phyloP scores from a whole-genome alignment of 2,329 filamentous ascomycete species.

The Colletotrichum cordylinicola region DNA sequence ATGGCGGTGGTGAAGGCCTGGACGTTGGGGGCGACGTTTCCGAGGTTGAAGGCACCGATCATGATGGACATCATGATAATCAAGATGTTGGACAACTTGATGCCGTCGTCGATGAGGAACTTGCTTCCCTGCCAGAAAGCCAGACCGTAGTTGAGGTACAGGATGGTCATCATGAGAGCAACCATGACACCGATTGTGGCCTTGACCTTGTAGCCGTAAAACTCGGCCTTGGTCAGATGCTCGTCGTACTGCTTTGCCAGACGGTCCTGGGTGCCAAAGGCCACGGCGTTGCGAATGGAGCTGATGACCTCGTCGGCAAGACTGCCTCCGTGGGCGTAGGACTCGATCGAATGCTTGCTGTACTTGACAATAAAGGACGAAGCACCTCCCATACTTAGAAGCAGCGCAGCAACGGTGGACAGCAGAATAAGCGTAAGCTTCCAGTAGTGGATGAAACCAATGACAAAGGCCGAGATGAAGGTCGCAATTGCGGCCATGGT shows the following conservation, averaged over 20 bases:
- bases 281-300: slow-evolving; percentile 89
- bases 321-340: slow-evolving; percentile 85
- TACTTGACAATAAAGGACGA: slow-evolving; percentile 80
- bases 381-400: slow-evolving; percentile 77
- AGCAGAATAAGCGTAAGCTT: slow-evolving; percentile 88
- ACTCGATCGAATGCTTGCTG: slow-evolving; percentile 77
- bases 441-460: slow-evolving; percentile 91
- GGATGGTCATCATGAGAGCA: slow-evolving; percentile 79
- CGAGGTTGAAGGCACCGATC: slow-evolving; percentile 90
- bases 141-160: slow-evolving; percentile 87
- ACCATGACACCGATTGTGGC: slow-evolving; percentile 78
- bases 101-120: slow-evolving; percentile 71
- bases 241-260: slow-evolving; percentile 85
- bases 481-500: slow-evolving; percentile 79
- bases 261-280: slow-evolving; percentile 92
- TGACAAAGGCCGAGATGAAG: slow-evolving; percentile 87
- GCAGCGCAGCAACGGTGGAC: slow-evolving; percentile 80
- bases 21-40: slow-evolving; percentile 83
- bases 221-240: slow-evolving; percentile 76
- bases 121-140: slow-evolving; percentile 88
- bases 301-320: slow-evolving; percentile 94
- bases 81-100: slow-evolving; percentile 73
- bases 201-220: slow-evolving; percentile 79
- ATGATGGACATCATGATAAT: slow-evolving; percentile 91
- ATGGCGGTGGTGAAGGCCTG: slow-evolving; percentile 86